These are phyloP conservation scores for Suhomyces bokatorum DNA, from an alignment of 1,139 yeast species.

Conservation along the genomic window DNA sequence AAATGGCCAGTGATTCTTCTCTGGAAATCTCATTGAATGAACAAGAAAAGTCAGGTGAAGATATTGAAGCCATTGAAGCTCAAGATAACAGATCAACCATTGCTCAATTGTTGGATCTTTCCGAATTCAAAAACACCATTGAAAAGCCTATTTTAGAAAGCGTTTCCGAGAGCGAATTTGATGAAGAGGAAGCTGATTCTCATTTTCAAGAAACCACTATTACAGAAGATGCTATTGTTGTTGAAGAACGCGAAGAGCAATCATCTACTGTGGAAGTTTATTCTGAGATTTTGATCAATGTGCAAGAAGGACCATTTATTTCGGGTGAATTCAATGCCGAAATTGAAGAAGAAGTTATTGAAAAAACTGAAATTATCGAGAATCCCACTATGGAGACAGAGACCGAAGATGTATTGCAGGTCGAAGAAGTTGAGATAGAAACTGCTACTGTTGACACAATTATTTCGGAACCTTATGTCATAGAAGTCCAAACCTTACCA, in stretches of 20 bases:
- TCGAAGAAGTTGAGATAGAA: neutral
- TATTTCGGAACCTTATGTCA: neutral
- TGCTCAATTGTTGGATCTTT: neutral
- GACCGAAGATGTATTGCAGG: neutral
- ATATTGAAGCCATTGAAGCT: neutral
- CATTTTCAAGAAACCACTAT: too few relatives aligned
- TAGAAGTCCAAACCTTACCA: neutral
- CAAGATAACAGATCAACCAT: too few relatives aligned
- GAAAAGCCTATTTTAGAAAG: neutral
- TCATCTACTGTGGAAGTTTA: neutral
- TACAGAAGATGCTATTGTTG: too few relatives aligned
- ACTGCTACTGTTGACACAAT: neutral
- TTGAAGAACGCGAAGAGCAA: neutral
- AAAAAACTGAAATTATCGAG: neutral
- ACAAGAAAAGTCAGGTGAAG: neutral
- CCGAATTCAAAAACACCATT: neutral
- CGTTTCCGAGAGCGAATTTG: slow-evolving; percentile 3
- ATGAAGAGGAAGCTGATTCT: neutral
- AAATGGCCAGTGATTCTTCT: too few relatives aligned
- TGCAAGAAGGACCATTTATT: neutral
- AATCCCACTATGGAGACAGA: neutral
- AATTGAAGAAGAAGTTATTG: neutral
- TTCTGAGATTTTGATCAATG: neutral
- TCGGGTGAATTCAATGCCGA: neutral
- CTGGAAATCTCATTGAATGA: too few relatives aligned